Base-by-base conservation (phyloP, 164 flowering plant species). In the Berberis vulgaris region DNA sequence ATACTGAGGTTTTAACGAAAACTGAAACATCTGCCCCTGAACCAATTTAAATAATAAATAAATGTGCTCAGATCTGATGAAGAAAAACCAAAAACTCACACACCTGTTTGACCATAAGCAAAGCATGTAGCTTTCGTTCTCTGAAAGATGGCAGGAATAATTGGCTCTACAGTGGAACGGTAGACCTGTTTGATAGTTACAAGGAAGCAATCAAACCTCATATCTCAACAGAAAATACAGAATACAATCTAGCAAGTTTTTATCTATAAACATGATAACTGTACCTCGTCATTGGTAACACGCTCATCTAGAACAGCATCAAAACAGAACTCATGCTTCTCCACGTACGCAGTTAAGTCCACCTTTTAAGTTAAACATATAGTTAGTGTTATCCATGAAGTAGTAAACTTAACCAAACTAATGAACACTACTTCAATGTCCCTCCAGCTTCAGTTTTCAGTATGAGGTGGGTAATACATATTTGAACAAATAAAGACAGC, bases 71-170 rank as follows among this genome's bases (percentile, higher is more conserved):
- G 26, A 26, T 26, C 26, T 26, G 45, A 12, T 38, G 49, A 67
- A 41, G 43, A n/a, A 10, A 65, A 12, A 43, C 43, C 50, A 2
- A 44, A 10, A 43, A 47, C 39, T 54, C 9, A 74, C 69, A 12
- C 47, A 91, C 97, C 97, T 79, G 99, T 95, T 71, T 95, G 99
- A 59, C 99, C 99, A 81, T 94, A 94, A 10, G 99, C 99, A 77
- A 94, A 94, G 79, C 99, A 94, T 43, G 99, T 94, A 57, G 99
- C 99, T 78, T 91, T 94, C 47, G 97, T 89, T 66, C 93, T 76
- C 73, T 91, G 93, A 69, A 94, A 94, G 53, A 94, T 89, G 59
- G 75, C 83, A 41, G 99, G 99, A 71, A 94, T 87, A 49, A 91
- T 94, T 60, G 99, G 99, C 71, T 88, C 84, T 41, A 94, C 91